phyloP scores from a whole-genome alignment of 106 monocot genomes.

The Platanthera guangdongensis region DNA sequence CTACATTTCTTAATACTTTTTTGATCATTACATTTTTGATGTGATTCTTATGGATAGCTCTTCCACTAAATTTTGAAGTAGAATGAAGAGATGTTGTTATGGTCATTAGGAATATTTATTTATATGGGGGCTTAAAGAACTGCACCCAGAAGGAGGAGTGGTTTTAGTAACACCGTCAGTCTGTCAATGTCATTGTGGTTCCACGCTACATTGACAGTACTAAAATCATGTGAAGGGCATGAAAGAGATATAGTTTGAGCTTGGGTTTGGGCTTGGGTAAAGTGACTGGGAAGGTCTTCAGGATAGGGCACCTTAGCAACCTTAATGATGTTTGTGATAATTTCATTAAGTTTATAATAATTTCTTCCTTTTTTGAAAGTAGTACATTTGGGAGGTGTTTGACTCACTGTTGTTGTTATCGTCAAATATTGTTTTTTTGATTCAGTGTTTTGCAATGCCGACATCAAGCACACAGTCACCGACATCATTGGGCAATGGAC shows the following conservation, averaged over 20 bases:
- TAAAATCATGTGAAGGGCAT: constrained; percentile 64
- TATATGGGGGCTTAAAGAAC: constrained; percentile 93
- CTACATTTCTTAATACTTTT: too few relatives aligned
- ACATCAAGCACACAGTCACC: too few relatives aligned
- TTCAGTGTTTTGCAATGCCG: too few relatives aligned
- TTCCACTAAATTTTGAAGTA: too few relatives aligned
- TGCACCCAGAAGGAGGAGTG: constrained; percentile 90
- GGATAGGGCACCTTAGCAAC: constrained; percentile 85
- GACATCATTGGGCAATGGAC: too few relatives aligned
- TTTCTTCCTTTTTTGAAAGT: background rate
- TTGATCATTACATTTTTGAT: too few relatives aligned
- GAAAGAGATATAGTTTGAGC: constrained; percentile 89
- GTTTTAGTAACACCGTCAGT: constrained; percentile 40
- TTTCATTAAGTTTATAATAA: background rate
- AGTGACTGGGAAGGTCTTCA: constrained; percentile 85
- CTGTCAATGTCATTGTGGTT: constrained; percentile 78
- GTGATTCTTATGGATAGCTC: too few relatives aligned
- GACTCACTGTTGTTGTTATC: too few relatives aligned
- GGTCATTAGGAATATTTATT: too few relatives aligned
- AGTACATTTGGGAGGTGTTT: too few relatives aligned
- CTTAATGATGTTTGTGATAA: constrained; percentile 63
- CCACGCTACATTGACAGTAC: constrained; percentile 70
- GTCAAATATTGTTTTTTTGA: too few relatives aligned
- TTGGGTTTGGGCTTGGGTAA: constrained; percentile 84
- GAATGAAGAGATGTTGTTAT: too few relatives aligned